A percentile compares a stretch with the other conserved stretches of the same genome.
Evolutionary conservation across 2,329 filamentous ascomycete species (phyloP).

Genomic region (Phyllosticta ampelicida): DNA sequence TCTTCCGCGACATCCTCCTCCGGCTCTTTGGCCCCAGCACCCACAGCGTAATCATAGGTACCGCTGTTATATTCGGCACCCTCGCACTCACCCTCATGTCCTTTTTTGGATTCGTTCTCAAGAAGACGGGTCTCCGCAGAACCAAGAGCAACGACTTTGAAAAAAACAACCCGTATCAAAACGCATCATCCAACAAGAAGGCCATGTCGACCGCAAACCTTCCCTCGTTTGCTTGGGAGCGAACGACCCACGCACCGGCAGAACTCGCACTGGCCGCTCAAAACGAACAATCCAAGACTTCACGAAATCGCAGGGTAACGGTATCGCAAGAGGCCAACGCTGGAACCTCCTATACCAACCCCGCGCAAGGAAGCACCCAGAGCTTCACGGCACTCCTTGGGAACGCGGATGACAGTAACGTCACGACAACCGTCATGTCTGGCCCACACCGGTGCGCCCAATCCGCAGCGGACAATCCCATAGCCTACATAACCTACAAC

Average conservation of each 20-base stretch:
- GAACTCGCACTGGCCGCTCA: background rate
- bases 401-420: background rate
- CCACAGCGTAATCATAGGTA: slow-evolving; percentile 1
- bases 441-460: background rate
- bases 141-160: background rate
- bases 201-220: background rate
- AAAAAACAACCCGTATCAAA: background rate
- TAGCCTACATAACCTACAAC: slow-evolving; percentile 2
- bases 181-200: background rate
- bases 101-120: background rate
- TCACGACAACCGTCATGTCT: background rate
- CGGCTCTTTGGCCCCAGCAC: background rate
- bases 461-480: background rate
- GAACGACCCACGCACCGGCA: background rate
- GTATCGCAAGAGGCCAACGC: background rate
- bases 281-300: background rate
- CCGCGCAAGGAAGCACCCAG: background rate
- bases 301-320: background rate
- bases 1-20: background rate
- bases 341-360: too few relatives aligned
- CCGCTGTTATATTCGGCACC: slow-evolving; percentile 2
- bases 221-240: background rate
- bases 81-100: slow-evolving; percentile 7
- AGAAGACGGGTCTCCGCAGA: slow-evolving; percentile 3
- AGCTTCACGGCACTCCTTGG: background rate